phyloP scores from a whole-genome alignment of 139 green algal species.

The Desmodesmus armatus region DNA sequence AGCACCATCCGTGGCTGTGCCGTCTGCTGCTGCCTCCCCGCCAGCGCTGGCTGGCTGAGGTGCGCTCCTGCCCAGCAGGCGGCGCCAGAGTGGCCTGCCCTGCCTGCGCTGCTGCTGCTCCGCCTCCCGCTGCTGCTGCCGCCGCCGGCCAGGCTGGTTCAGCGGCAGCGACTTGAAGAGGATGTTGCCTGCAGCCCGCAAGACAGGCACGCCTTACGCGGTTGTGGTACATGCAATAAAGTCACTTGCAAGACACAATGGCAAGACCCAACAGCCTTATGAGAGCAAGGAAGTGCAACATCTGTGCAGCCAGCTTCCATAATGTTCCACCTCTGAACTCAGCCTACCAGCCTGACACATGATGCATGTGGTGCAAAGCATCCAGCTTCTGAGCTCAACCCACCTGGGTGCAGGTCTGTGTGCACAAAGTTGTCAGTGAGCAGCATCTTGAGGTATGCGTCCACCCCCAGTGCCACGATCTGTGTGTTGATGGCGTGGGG shows the following conservation, averaged over 20 bases:
- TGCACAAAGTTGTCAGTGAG: conserved; percentile 94
- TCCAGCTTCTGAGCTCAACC: neutral
- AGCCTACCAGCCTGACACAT: too few relatives aligned
- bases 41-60: too few relatives aligned
- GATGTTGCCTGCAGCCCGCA: conserved; percentile 82
- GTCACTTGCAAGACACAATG: too few relatives aligned
- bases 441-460: conserved; percentile 94
- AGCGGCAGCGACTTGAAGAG: conserved; percentile 51
- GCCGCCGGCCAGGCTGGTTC: neutral
- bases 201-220: too few relatives aligned
- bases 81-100: neutral
- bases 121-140: neutral
- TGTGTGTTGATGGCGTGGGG: conserved; percentile 67
- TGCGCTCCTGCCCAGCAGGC: too few relatives aligned
- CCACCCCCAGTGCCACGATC: conserved; percentile 83
- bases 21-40: too few relatives aligned
- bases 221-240: too few relatives aligned
- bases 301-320: too few relatives aligned
- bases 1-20: neutral
- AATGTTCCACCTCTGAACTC: too few relatives aligned
- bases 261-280: too few relatives aligned
- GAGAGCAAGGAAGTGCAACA: too few relatives aligned
- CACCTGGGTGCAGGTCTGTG: conserved; percentile 73
- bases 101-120: conserved; percentile 1
- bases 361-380: neutral